Percentiles rank a stretch among this genome's conserved stretches.
phyloP scores from a whole-genome alignment of 2,329 filamentous ascomycete species.

The Aureobasidium lini region DNA sequence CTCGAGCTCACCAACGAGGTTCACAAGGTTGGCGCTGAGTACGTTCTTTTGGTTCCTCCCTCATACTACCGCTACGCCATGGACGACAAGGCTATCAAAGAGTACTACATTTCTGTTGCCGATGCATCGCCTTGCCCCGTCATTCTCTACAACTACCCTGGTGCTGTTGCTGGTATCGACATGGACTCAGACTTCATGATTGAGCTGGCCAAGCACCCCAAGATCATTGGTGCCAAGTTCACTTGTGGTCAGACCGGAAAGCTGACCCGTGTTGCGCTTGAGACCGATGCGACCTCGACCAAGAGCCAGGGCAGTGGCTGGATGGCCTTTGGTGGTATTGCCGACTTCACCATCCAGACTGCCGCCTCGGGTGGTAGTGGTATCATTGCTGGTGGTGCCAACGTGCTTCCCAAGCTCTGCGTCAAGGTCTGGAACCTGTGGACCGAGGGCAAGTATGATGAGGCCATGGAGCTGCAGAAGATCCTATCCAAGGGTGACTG shows the following conservation, averaged over 20 bases:
- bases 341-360: slow-evolving; percentile 80
- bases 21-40: slow-evolving; percentile 65
- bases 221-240: slow-evolving; percentile 79
- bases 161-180: slow-evolving; percentile 77
- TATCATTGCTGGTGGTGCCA: slow-evolving; percentile 79
- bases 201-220: slow-evolving; percentile 65
- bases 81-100: slow-evolving; percentile 64
- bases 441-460: slow-evolving; percentile 62
- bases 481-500: slow-evolving; percentile 73
- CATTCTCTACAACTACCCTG: slow-evolving; percentile 86
- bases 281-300: slow-evolving; percentile 63
- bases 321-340: slow-evolving; percentile 82
- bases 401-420: slow-evolving; percentile 76
- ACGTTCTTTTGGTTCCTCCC: slow-evolving; percentile 70
- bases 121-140: slow-evolving; percentile 69
- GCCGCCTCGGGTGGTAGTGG: slow-evolving; percentile 70
- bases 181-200: slow-evolving; percentile 85
- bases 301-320: slow-evolving; percentile 46
- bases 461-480: slow-evolving; percentile 69
- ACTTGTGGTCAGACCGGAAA: slow-evolving; percentile 88
- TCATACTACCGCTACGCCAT: slow-evolving; percentile 75
- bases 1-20: slow-evolving; percentile 64
- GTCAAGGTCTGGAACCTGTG: slow-evolving; percentile 73
- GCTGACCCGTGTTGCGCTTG: slow-evolving; percentile 70
- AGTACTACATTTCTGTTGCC: slow-evolving; percentile 69